Percentiles rank a stretch among this genome's conserved stretches.
These are phyloP conservation scores for Pichia sp. DNA, from an alignment of 1,139 yeast species.

Conservation along the genomic window DNA sequence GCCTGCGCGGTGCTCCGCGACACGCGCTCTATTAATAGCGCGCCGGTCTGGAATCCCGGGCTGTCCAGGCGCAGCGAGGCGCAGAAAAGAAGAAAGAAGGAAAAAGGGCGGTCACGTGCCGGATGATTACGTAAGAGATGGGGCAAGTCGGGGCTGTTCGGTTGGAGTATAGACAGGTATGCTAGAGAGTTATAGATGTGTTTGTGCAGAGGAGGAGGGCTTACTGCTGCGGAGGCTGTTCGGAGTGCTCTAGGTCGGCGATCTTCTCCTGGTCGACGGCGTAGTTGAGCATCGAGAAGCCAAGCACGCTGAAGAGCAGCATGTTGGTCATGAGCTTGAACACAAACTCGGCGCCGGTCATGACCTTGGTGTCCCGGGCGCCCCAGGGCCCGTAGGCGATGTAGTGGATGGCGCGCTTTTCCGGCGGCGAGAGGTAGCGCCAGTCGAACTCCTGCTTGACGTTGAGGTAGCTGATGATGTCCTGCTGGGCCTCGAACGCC, in stretches of 20 bases:
- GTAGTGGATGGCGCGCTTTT: conserved; percentile 55
- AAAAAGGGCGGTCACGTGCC: too few relatives aligned
- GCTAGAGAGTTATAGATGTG: too few relatives aligned
- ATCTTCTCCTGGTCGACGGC: conserved; percentile 26
- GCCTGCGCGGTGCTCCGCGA: too few relatives aligned
- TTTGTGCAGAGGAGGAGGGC: too few relatives aligned
- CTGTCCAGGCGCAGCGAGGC: too few relatives aligned
- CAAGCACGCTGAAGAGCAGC: conserved; percentile 31
- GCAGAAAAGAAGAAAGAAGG: too few relatives aligned
- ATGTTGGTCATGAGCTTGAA: conserved; percentile 31
- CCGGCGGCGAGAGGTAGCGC: conserved; percentile 50
- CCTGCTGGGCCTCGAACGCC: conserved; percentile 55
- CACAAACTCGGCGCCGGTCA: conserved; percentile 31
- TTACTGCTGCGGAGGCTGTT: too few relatives aligned
- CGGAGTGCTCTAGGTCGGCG: conserved; percentile 12
- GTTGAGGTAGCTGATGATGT: conserved; percentile 53
- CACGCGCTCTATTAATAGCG: too few relatives aligned
- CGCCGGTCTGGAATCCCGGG: too few relatives aligned
- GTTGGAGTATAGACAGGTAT: too few relatives aligned
- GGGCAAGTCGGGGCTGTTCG: too few relatives aligned
- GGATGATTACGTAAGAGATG: too few relatives aligned
- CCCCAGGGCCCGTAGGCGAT: conserved; percentile 63
- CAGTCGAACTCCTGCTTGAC: conserved; percentile 56
- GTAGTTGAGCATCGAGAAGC: conserved; percentile 31
- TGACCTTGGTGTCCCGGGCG: conserved; percentile 37